Conservation (phyloP, 176 grass and related monocot genomes). For the Avena eriantha region DNA sequence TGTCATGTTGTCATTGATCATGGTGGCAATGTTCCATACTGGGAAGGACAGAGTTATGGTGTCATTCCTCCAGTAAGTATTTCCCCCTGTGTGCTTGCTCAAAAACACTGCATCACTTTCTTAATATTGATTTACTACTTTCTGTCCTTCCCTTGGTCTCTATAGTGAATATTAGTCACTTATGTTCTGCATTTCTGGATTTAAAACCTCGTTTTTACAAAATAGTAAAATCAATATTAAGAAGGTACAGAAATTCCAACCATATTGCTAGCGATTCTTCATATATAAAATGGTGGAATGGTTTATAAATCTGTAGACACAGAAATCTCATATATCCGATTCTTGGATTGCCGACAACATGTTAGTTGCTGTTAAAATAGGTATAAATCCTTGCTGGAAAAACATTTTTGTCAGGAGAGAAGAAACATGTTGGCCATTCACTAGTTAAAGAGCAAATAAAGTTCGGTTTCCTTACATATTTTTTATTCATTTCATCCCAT, state of each 20-base stretch:
- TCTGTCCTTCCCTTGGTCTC: background rate
- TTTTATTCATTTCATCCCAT: background rate
- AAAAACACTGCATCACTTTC: background rate
- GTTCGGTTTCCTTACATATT: background rate
- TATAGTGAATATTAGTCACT: background rate
- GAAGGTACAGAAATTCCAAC: background rate
- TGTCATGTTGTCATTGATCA: constrained; percentile 95
- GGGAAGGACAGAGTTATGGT: constrained; percentile 95
- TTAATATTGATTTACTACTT: background rate
- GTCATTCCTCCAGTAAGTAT: constrained; percentile 86
- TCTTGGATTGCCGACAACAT: background rate
- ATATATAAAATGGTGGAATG: background rate
- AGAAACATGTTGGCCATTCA: background rate
- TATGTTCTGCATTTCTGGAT: background rate
- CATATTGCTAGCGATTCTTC: background rate
- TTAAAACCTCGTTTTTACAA: background rate
- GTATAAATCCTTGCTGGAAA: background rate
- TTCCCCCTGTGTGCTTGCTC: background rate
- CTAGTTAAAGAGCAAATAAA: background rate
- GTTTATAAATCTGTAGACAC: background rate
- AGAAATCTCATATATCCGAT: background rate
- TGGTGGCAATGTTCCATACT: constrained; percentile 89
- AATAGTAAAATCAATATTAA: background rate
- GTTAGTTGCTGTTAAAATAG: background rate
- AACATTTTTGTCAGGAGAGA: background rate